Evolutionary conservation across 345 rosid genomes (phyloP).

Genomic region (Clausena lansium): DNA sequence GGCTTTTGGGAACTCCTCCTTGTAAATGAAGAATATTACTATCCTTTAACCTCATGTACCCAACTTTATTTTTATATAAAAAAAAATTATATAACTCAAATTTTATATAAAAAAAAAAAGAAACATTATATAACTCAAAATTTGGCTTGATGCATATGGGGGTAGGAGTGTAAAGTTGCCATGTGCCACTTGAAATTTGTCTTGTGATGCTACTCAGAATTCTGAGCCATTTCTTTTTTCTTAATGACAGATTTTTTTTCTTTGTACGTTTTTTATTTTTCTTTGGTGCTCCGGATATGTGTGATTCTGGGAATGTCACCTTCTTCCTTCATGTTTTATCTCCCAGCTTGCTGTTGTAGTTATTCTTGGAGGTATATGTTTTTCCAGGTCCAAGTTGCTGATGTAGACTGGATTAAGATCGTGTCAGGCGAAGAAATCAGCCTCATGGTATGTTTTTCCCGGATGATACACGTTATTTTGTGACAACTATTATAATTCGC

Average conservation of each 20-base stretch:
- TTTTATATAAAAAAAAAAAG: neutral
- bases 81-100: no score
- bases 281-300: neutral
- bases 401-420: constrained; percentile 91
- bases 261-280: constrained; percentile 3
- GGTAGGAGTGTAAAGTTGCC: neutral
- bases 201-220: neutral
- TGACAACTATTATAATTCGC: constrained; percentile 8
- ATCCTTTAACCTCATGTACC: neutral
- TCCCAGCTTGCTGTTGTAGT: neutral
- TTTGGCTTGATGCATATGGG: neutral
- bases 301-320: constrained; percentile 6
- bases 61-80: neutral
- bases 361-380: constrained; percentile 23
- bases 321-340: neutral
- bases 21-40: neutral
- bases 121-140: neutral
- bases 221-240: neutral
- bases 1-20: neutral
- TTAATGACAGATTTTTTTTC: neutral
- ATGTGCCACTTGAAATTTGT: neutral
- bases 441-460: constrained; percentile 63
- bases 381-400: constrained; percentile 84
- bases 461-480: neutral
- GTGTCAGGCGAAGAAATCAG: constrained; percentile 70